Conservation (phyloP, 2,329 filamentous ascomycete species). For the Microdochium bolleyi region DNA sequence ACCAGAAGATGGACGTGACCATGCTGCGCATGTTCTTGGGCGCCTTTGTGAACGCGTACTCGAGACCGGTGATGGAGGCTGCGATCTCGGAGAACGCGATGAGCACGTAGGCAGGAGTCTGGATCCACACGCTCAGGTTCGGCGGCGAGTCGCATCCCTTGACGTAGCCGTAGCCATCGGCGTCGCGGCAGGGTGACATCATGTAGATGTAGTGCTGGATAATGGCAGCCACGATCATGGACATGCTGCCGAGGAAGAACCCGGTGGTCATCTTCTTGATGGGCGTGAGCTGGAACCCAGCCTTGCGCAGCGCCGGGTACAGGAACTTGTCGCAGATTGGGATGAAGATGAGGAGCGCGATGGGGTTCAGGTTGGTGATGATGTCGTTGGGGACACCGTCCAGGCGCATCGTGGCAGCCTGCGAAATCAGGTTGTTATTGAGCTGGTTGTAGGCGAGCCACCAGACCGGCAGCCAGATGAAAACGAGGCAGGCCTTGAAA, state of each 20-base stretch:
- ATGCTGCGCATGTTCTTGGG: conserved; percentile 70
- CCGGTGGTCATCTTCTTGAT: conserved; percentile 69
- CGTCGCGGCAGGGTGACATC: conserved; percentile 50
- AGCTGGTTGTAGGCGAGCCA: conserved; percentile 54
- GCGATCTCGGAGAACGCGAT: conserved; percentile 41
- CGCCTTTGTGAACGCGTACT: conserved; percentile 71
- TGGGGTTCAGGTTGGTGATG: conserved; percentile 67
- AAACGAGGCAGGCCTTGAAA: conserved; percentile 62
- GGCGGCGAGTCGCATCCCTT: conserved; percentile 19
- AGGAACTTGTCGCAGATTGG: conserved; percentile 61
- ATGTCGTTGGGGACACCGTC: conserved; percentile 72
- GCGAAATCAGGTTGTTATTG: conserved; percentile 52
- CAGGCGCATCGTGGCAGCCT: conserved; percentile 58
- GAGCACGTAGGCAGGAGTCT: conserved; percentile 40
- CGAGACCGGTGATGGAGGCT: conserved; percentile 49
- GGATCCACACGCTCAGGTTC: conserved; percentile 56
- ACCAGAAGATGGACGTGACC: conserved; percentile 59
- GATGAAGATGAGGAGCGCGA: conserved; percentile 68
- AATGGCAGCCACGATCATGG: conserved; percentile 51
- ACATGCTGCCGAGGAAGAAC: conserved; percentile 56
- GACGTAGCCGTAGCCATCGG: conserved; percentile 41
- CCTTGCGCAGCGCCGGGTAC: conserved; percentile 59
- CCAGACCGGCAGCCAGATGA: conserved; percentile 61
- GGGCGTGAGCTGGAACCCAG: conserved; percentile 60
- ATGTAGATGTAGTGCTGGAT: conserved; percentile 59